Base-by-base conservation (phyloP, 2,329 filamentous ascomycete species). In the Sarocladium kiliense region DNA sequence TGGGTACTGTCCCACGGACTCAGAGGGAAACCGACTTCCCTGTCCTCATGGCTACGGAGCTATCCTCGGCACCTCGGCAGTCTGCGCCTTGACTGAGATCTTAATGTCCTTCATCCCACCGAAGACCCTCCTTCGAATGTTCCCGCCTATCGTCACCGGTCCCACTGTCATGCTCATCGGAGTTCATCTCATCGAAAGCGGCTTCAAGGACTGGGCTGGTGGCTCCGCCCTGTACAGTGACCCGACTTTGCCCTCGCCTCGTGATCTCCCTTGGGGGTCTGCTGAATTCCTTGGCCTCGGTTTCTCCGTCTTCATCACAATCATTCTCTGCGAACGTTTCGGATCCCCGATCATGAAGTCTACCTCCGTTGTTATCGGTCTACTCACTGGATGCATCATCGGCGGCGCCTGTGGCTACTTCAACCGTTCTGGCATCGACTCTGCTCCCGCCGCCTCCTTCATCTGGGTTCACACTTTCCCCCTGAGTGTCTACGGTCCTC, bases 261-360 rank as follows among this genome's bases (percentile, higher is more conserved):
- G 86, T 56, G 78, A 88, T 14, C 75, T 93, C 1, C 85, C 82
- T 0, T 94, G 90, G 90, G 90, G 88, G 3, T 85, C 84, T 36
- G 81, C 89, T 1, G 86, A 94, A 68, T 91, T 87, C 61, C 81
- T 94, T 4, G 89, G 79, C 12, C 79, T 94, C 2, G 89, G 89
- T 0, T 92, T 94, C 72, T 84, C 84, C 44, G 89, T 92, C 34
- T 93, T 93, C 65, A 62, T 87, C 44, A 88, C 86, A 26, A 93
- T 94, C 65, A 86, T 94, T 58, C 66, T 93, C 12, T 89, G 87
- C 66, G 89, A 94, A 69, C 82, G 88, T 11, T 91, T 92, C 62
- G 90, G 90, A 1, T 81, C 88, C 0, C 89, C 90, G 0, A 87
- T 94, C 60, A 92, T 94, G 87, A 92, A 92, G 66, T 89, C 85